Evolutionary conservation across 192 early-diverging fungal genomes (phyloP), one percentile per base, ranked within the genome.

Genomic region (Piromyces sp.): DNA sequence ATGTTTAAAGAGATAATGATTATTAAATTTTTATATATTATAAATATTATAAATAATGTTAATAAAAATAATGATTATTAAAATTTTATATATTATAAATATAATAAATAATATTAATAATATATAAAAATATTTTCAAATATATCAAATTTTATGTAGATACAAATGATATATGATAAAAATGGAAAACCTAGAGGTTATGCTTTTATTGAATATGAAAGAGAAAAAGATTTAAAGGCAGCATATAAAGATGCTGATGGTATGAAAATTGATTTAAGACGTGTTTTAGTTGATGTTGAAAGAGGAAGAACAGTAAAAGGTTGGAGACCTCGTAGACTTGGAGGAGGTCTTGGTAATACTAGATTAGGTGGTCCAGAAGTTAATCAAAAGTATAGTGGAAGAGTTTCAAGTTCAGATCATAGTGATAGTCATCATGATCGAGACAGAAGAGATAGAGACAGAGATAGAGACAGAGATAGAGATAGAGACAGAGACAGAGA

Each of bases 231-330:
- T 82, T 91, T 96, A 92, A 90, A 90, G 81, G 88, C 90, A 68
- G 85, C 80, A 16, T 95, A 93, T 84, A 93, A 94, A 81, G 93
- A 94, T 83, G 94, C 94, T 12, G 97, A 98, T 86, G 95, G 95
- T 5, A 86, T 93, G 80, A 95, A 95, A 83, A 89, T 98, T 29
- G 87, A 94, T 78, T 94, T 94, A 30, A 91, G 95, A 29, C 91
- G 95, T 38, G 87, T 97, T 29, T 86, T 97, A 29, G 95, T 97
- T 3, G 97, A 98, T 85, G 96, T 98, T 30, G 97, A 98, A 85
- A 92, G 96, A 81, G 97, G 96, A 7, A 90, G 97, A 58, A 98
- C 97, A 5, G 97, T 98, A 17, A 96, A 96, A 83, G 96, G 93
- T 80, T 98, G 97, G 97, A 87, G 87, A 78, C 97, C 97, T 30